A percentile compares a stretch with the other conserved stretches of the same genome.
phyloP scores from a whole-genome alignment of 306 rosid genomes.

The Fragaria ananassa region DNA sequence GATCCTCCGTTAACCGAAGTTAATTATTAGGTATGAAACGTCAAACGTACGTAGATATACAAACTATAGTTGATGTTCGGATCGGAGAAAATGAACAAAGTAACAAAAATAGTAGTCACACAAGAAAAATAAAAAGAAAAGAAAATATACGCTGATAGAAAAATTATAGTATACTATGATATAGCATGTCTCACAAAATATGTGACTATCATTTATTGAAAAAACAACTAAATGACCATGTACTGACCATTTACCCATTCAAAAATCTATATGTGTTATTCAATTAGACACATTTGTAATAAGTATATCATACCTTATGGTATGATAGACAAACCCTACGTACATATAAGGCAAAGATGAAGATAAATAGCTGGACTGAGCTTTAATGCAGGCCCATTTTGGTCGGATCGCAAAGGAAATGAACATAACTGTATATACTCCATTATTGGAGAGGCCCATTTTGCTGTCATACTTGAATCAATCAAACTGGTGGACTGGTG shows the following conservation, averaged over 20 bases:
- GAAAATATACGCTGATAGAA: too few species aligned
- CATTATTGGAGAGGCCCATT: constrained; percentile 20
- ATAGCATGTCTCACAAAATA: too few species aligned
- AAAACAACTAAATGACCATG: too few species aligned
- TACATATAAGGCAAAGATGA: not conserved
- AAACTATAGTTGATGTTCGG: not conserved
- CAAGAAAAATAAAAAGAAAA: not conserved
- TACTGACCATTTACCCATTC: too few species aligned
- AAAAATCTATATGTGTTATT: too few species aligned
- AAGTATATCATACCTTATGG: too few species aligned
- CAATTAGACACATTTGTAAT: too few species aligned
- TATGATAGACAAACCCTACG: too few species aligned
- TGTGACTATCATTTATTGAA: too few species aligned
- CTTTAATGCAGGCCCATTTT: constrained; percentile 23
- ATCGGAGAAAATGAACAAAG: not conserved
- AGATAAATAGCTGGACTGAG: constrained; percentile 16
- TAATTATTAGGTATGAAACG: not conserved
- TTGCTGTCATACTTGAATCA: constrained; percentile 3
- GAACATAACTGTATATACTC: constrained; percentile 6
- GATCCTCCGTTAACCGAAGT: not conserved
- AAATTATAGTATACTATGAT: too few species aligned
- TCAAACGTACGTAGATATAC: not conserved
- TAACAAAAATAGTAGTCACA: not conserved
- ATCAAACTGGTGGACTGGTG: constrained; percentile 19
- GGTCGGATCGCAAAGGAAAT: constrained; percentile 23